phyloP scores from a whole-genome alignment of 768 basidiomycete species.

The Termitomyces sp. region DNA sequence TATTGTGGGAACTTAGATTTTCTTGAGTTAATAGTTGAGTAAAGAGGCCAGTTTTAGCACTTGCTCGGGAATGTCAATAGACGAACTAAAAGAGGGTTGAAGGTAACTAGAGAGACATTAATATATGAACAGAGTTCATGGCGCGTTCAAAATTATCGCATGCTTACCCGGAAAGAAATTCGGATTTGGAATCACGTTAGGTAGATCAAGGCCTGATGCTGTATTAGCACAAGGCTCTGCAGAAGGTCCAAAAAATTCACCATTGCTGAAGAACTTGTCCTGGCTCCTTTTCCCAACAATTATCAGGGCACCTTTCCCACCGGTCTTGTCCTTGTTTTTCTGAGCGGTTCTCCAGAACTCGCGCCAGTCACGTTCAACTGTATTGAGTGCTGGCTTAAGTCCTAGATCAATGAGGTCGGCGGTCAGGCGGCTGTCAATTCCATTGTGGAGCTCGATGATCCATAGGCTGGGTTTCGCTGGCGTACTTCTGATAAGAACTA shows the following conservation, averaged over 20 bases:
- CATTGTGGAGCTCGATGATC: conserved; percentile 81
- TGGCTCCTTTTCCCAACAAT: conserved; percentile 72
- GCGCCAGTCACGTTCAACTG: conserved; percentile 71
- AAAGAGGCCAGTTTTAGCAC: conserved; percentile 13
- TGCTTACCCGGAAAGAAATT: conserved; percentile 61
- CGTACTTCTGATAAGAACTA: background rate
- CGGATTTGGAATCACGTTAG: conserved; percentile 42
- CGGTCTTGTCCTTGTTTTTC: conserved; percentile 39
- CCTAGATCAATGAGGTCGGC: conserved; percentile 50
- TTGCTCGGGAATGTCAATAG: conserved; percentile 74
- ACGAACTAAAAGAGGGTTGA: conserved; percentile 66
- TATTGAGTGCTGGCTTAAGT: conserved; percentile 65
- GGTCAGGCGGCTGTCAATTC: conserved; percentile 67
- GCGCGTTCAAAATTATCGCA: conserved; percentile 1
- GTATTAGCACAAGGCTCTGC: background rate
- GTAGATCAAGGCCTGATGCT: conserved; percentile 57
- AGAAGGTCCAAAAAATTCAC: conserved; percentile 24
- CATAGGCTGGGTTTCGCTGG: conserved; percentile 58
- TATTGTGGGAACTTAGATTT: conserved; percentile 59
- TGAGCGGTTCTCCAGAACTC: conserved; percentile 40
- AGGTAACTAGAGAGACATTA: conserved; percentile 44
- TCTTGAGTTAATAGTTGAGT: background rate
- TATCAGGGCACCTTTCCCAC: conserved; percentile 65
- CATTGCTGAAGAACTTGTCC: conserved; percentile 89
- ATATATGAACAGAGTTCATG: background rate